Conservation (phyloP, 306 rosid species). For the Cucumis hystrix region DNA sequence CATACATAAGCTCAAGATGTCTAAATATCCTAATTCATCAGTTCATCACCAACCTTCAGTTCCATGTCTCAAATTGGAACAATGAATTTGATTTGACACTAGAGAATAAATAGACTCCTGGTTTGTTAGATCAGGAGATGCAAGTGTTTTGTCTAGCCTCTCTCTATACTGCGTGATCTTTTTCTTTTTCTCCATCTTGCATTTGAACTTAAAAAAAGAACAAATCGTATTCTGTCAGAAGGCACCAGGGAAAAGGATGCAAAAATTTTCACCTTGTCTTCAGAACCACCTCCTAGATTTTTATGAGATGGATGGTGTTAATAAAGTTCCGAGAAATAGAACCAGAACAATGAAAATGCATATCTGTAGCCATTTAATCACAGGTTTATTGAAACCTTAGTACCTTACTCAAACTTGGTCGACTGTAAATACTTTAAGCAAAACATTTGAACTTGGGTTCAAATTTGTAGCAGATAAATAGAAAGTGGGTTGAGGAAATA, state of each 20-base stretch:
- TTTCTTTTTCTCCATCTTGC: slow-evolving; percentile 43
- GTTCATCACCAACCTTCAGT: slow-evolving; percentile 33
- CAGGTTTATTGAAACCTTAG: background rate
- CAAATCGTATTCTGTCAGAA: slow-evolving; percentile 13
- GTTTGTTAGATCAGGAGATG: slow-evolving; percentile 50
- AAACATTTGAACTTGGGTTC: background rate
- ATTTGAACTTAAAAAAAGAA: slow-evolving; percentile 12
- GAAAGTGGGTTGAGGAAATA: background rate
- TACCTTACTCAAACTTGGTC: background rate
- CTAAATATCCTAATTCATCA: background rate
- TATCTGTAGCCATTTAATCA: background rate
- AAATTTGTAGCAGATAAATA: background rate
- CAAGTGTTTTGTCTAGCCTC: slow-evolving; percentile 61
- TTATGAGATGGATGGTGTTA: background rate
- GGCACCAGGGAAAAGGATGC: background rate
- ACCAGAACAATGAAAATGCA: background rate
- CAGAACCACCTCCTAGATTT: background rate
- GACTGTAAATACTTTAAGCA: background rate
- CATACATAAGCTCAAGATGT: background rate
- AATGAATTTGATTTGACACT: slow-evolving; percentile 47
- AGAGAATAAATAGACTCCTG: slow-evolving; percentile 36
- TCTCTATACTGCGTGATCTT: slow-evolving; percentile 63
- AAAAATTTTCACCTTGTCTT: background rate
- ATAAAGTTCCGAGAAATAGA: background rate
- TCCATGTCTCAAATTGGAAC: slow-evolving; percentile 27